Evolutionary conservation across 176 grass and related monocot species (phyloP).

Genomic region (Miscanthus lutarioriparius): DNA sequence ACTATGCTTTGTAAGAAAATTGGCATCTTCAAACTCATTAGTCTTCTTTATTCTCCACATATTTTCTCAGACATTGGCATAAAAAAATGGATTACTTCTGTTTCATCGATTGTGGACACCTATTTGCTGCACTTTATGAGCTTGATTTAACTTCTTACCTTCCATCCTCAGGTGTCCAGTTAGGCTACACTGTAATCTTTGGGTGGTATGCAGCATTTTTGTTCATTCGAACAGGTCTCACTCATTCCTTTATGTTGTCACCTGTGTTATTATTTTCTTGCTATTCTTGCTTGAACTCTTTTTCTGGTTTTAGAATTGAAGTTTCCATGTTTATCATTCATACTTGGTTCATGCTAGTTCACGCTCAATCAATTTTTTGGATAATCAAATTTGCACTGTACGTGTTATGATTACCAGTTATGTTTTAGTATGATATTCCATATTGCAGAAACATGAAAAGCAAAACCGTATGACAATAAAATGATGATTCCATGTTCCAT

Average conservation of each 20-base stretch:
- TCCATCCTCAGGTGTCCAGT: constrained; percentile 65
- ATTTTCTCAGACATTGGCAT: neutral
- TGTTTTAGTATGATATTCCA: neutral
- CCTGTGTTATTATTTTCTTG: neutral
- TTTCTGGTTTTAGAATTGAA: neutral
- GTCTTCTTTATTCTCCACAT: constrained; percentile 1
- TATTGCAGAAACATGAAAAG: neutral
- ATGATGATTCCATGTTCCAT: neutral
- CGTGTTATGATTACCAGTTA: neutral
- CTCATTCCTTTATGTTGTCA: constrained; percentile 27
- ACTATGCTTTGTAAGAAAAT: neutral
- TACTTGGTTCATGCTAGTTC: neutral
- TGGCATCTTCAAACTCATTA: neutral
- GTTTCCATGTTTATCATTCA: constrained; percentile 22
- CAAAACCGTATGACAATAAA: neutral
- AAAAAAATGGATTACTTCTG: neutral
- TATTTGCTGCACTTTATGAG: constrained; percentile 11
- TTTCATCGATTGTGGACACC: neutral
- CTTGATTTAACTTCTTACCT: constrained; percentile 4
- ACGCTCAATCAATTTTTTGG: constrained; percentile 5
- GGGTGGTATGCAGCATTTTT: constrained; percentile 97
- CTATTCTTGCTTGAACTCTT: neutral
- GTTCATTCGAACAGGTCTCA: constrained; percentile 83
- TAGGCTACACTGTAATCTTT: constrained; percentile 94
- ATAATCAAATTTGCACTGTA: neutral